Evolutionary conservation across 805 yeast genomes (phyloP).

Genomic region (Candida nemodendra): DNA sequence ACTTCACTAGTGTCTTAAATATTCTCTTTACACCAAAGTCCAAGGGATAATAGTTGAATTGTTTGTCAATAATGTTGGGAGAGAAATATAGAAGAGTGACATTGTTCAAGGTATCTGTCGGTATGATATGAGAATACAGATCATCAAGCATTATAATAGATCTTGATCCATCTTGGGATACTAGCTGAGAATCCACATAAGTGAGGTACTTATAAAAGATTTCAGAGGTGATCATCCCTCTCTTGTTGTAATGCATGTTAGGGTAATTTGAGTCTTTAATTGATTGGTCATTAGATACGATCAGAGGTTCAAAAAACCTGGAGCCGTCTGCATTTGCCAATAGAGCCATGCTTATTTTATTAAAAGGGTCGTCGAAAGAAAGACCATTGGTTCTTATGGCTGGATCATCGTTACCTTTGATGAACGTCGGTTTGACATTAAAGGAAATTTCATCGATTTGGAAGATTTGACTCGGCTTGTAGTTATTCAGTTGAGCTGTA

Average conservation of each 20-base stretch:
- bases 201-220: conserved; percentile 26
- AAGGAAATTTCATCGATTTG: conserved; percentile 38
- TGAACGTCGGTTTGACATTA: conserved; percentile 21
- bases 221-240: conserved; percentile 27
- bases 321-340: conserved; percentile 32
- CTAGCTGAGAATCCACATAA: conserved; percentile 16
- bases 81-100: conserved; percentile 33
- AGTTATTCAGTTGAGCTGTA: conserved; percentile 13
- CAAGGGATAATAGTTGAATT: conserved; percentile 29
- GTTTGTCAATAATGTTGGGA: conserved; percentile 15
- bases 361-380: conserved; percentile 15
- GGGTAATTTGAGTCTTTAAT: conserved; percentile 9
- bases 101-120: conserved; percentile 28
- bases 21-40: conserved; percentile 34
- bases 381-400: conserved; percentile 7
- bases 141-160: conserved; percentile 34
- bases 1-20: conserved; percentile 31
- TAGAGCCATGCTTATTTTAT: conserved; percentile 26
- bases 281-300: conserved; percentile 23
- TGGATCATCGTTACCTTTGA: conserved; percentile 12
- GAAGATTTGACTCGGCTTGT: conserved; percentile 29
- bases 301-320: conserved; percentile 26
- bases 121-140: conserved; percentile 36
- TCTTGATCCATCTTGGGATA: conserved; percentile 15
- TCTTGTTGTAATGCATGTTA: conserved; percentile 22